Evolutionary conservation across 805 yeast species (phyloP), one percentile per base, ranked within the genome.

Genomic region (Cyberlindnera veronae): DNA sequence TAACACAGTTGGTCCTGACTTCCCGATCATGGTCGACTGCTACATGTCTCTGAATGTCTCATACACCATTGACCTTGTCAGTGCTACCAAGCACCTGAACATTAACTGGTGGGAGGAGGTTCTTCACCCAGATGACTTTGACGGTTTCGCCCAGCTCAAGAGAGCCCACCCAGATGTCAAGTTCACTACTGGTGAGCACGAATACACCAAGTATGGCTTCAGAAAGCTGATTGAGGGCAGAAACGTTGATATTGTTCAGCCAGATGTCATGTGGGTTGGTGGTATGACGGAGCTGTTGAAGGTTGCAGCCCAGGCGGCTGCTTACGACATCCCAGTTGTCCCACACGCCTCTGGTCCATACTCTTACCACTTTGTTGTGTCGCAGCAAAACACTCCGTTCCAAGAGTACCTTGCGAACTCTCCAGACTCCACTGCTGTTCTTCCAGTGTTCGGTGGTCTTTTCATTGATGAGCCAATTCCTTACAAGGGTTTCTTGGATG

Each of bases 261-360:
- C 76, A 17, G 77, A 72, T 51, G 69, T 71, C 37, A 72, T 72
- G 76, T 72, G 76, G 76, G 72, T 70, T 44, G 76, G 76, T 37
- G 76, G 76, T 32, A 51, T 71, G 63, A 70, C 76, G 15, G 77
- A 72, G 57, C 55, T 71, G 24, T 55, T 72, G 38, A 65, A 68
- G 46, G 60, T 72, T 36, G 66, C 73, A 30, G 68, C 67, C 14
- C 76, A 71, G 51, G 76, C 76, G 20, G 74, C 74, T 34, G 76
- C 76, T 15, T 72, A 72, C 47, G 77, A 72, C 46, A 68, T 71
- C 36, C 77, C 77, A 20, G 74, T 72, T 33, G 77, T 72, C 40
- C 76, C 76, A 26, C 77, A 72, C 48, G 77, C 76, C 24, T 67
- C 73, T n/a, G 76, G 77, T 42, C 74, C 76, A 29, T 71, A 72